Conservation (phyloP, 345 rosid species). For the Erodium maritimum region DNA sequence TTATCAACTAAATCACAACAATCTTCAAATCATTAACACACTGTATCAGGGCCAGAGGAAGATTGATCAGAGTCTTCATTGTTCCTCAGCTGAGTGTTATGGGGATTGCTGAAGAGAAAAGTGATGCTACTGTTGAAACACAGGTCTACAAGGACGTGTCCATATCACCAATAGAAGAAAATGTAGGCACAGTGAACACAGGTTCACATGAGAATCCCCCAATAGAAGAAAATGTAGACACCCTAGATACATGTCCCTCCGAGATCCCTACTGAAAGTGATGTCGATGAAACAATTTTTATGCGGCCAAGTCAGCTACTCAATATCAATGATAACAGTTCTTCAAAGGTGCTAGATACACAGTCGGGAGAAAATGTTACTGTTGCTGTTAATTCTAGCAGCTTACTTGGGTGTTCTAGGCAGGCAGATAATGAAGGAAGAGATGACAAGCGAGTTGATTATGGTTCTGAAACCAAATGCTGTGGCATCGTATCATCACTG, state of each 20-base stretch:
- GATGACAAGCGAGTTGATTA: constrained; percentile 9
- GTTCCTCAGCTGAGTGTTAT: constrained; percentile 5
- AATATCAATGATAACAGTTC: too few species aligned
- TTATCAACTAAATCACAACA: not conserved
- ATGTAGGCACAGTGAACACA: constrained; percentile 9
- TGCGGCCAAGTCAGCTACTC: too few species aligned
- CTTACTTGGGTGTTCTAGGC: constrained; percentile 10
- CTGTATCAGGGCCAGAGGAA: constrained; percentile 8
- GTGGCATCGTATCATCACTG: constrained; percentile 5
- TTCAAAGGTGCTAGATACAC: too few species aligned
- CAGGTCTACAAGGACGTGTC: constrained; percentile 8
- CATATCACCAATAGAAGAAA: constrained; percentile 8
- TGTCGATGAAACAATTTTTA: too few species aligned
- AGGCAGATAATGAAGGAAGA: constrained; percentile 15
- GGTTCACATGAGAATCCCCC: not conserved
- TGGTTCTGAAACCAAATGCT: constrained; percentile 10
- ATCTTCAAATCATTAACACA: not conserved
- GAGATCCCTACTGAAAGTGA: not conserved
- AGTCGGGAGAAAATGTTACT: not conserved
- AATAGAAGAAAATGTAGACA: not conserved
- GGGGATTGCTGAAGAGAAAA: constrained; percentile 11
- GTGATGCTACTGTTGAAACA: constrained; percentile 8
- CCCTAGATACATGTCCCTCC: not conserved
- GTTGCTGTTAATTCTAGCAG: not conserved
- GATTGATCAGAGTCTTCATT: constrained; percentile 9